Percentiles rank a stretch among this genome's conserved stretches.
Evolutionary conservation across 2,329 filamentous ascomycete genomes (phyloP).

Genomic region (Sporothrix sp.): DNA sequence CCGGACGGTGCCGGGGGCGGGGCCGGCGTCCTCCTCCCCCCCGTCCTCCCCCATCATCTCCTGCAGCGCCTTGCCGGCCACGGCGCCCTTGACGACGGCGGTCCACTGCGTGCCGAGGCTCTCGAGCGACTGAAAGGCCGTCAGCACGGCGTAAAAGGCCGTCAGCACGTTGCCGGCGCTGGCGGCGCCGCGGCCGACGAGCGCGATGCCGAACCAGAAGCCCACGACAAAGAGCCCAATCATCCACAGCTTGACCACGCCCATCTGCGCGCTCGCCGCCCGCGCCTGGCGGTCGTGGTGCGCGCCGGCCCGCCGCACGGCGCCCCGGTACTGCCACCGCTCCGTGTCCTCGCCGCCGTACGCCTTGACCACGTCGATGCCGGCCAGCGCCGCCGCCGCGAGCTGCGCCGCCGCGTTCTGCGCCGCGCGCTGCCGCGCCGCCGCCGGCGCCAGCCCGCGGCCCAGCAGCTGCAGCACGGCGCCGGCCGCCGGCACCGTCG

Average conservation of each 20-base stretch:
- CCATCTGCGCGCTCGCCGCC: conserved; percentile 47
- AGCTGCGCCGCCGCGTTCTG: conserved; percentile 63
- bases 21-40: not conserved
- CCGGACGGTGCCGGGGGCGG: not conserved
- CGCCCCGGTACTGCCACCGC: conserved; percentile 50
- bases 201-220: conserved; percentile 74
- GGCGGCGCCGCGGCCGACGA: conserved; percentile 51
- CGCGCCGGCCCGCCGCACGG: conserved; percentile 18
- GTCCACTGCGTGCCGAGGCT: conserved; percentile 67
- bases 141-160: conserved; percentile 74
- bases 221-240: conserved; percentile 75
- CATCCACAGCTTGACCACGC: conserved; percentile 63
- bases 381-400: conserved; percentile 56
- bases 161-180: conserved; percentile 63
- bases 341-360: conserved; percentile 70
- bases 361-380: conserved; percentile 78
- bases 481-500: conserved; percentile 59
- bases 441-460: conserved; percentile 50
- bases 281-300: conserved; percentile 59
- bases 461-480: conserved; percentile 51
- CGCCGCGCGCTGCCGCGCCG: conserved; percentile 58
- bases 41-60: conserved; percentile 1
- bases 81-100: conserved; percentile 67
- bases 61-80: conserved; percentile 55
- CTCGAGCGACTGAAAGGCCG: conserved; percentile 66